Evolutionary conservation across 148 eudicot genomes (phyloP).

Genomic region (Bassia scoparia): DNA sequence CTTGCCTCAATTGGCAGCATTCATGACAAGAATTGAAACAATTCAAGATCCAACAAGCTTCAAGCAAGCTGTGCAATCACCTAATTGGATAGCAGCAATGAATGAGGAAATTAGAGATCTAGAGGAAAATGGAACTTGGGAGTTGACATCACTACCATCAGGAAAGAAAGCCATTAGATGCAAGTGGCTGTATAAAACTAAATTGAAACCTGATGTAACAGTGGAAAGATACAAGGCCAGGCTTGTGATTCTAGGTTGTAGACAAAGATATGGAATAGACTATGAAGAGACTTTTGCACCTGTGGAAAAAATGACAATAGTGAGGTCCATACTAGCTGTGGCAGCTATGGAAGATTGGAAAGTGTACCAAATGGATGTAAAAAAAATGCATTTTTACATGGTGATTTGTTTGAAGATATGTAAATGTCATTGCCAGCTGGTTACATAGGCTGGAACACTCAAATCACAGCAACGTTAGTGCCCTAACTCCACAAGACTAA

Average conservation of each 20-base stretch:
- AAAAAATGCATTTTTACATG: background rate
- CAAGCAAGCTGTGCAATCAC: background rate
- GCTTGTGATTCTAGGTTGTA: too few species aligned
- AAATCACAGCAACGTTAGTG: background rate
- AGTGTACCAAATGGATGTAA: too few species aligned
- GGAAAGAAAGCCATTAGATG: too few species aligned
- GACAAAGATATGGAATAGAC: too few species aligned
- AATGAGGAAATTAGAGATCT: background rate
- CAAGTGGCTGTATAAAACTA: background rate
- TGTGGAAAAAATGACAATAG: background rate
- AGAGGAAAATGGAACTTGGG: background rate
- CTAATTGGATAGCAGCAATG: background rate
- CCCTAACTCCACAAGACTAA: background rate
- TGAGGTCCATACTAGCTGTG: background rate
- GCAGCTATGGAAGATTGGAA: too few species aligned
- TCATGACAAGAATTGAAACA: too few species aligned
- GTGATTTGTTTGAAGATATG: background rate
- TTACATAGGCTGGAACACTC: background rate
- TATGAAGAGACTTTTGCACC: background rate
- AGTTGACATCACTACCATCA: background rate
- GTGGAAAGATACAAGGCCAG: background rate
- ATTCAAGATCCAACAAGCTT: background rate
- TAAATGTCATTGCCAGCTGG: background rate
- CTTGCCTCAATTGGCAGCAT: too few species aligned
- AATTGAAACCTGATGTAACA: background rate